Base-by-base conservation (phyloP, 441 rosid genomes). In the Francoa sonchifolia region DNA sequence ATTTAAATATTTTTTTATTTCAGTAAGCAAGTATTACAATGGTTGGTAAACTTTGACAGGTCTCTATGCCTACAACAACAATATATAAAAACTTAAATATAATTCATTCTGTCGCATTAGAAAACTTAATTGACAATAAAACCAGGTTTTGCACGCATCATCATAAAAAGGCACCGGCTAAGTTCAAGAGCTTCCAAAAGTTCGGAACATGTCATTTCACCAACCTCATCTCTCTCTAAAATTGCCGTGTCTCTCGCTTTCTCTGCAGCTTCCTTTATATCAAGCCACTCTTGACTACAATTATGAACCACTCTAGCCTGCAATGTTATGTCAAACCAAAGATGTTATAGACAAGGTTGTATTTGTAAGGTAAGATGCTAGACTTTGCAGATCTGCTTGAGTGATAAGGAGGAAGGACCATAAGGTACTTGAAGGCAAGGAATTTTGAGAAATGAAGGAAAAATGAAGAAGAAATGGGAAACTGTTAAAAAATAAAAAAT, bases 181-280 rank as follows among this genome's bases (percentile, higher is more conserved):
- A 92, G 95, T 52, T 92, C 99, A 55, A 92, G 97, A 55, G 99
- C 99, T 71, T 92, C 99, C 48, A 81, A 55, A 59, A 92, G 95
- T 61, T 92, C 99, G 33, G 99, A 74, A 56, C 97, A 87, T 26
- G 94, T 87, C 63, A 84, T 65, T 63, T 74, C 92, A 62, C 92
- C 92, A 64, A 79, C 74, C 54, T 77, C 99, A 40, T 83, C 97
- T 43, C 89, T 89, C 44, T 77, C 99, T 2, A 59, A 61, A 57
- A 49, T 48, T 42, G 97, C 86, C 45, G 71, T 55, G 50, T 51
- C 82, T 66, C 72, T 81, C 50, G 97, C 97, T 55, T 77, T 87
- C 49, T 83, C 97, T 19, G 94, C 85, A 37, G 99, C 94, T 63
- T 87, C 94, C 71, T 68, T 87, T 50, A 92, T 81, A 52, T 79